phyloP scores from a whole-genome alignment of 1,284 basidiomycete genomes.

The Fistulina hepatica region DNA sequence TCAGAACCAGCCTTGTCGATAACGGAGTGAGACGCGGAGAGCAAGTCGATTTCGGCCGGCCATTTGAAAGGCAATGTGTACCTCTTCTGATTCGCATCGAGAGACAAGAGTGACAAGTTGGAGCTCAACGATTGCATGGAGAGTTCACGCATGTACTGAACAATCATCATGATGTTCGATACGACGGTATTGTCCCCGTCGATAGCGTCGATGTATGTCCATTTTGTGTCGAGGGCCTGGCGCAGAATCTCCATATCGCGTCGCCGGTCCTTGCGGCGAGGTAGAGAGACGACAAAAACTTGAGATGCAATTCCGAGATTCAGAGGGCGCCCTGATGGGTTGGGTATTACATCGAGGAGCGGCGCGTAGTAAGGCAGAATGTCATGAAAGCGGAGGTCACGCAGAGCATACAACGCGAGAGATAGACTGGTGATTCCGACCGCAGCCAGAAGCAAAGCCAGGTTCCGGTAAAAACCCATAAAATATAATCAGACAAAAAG shows the following conservation, averaged over 20 bases:
- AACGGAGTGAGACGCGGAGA: slow-evolving; percentile 19
- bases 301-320: slow-evolving; percentile 22
- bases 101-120: slow-evolving; percentile 3
- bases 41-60: slow-evolving; percentile 32
- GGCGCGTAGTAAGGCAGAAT: too few species aligned
- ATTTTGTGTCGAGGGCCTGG: slow-evolving; percentile 22
- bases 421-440: too few species aligned
- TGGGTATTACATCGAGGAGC: too few species aligned
- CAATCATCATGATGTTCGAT: slow-evolving; percentile 29
- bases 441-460: too few species aligned
- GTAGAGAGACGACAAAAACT: slow-evolving; percentile 51
- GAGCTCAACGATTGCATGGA: slow-evolving; percentile 6
- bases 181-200: slow-evolving; percentile 29
- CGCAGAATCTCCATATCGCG: slow-evolving; percentile 46
- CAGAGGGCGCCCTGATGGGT: too few species aligned
- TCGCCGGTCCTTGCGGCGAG: slow-evolving; percentile 38
- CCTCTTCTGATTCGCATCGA: neutral
- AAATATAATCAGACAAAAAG: too few species aligned
- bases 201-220: slow-evolving; percentile 44
- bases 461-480: too few species aligned
- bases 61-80: slow-evolving; percentile 29
- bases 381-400: too few species aligned
- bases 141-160: slow-evolving; percentile 27
- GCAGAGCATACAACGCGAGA: too few species aligned
- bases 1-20: slow-evolving; percentile 26